Base-by-base conservation (phyloP, 1,284 basidiomycete species). In the Malassezia sympodialis region DNA sequence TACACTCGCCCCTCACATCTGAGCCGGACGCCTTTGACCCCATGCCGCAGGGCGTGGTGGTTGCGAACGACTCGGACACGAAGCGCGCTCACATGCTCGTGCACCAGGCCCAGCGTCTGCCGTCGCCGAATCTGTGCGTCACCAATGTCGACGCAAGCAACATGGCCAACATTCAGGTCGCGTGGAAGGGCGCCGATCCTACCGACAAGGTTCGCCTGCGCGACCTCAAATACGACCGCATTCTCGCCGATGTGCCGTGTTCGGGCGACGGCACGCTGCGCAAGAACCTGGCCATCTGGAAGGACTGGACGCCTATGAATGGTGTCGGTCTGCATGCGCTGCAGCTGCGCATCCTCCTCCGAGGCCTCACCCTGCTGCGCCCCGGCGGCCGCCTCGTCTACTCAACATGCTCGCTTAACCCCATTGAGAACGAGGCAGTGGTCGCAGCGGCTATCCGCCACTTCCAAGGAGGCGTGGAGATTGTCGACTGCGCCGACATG, bases 401-500 rank as follows among this genome's bases (percentile, higher is more conserved):
- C 76, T 98, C 93, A 4, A 99, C 93, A 0, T 98, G 94, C 75
- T 96, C 91, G 1, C 79, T 98, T 67, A 98, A 98, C 76, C 94
- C 93, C 1, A 81, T 91, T 27, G 94, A 98, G 77, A 96, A 99
- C 75, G 94, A 99, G 76, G 89, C 94, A 8, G 93, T 98, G 56
- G 80, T 98, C 28, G 86, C 88, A 1, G 85, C 87, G 30, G 90
- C 70, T 4, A 47, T 73, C 30, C 62, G 68, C 24, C 64, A 66
- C 39, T 60, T 58, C 46, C 45, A 30, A 48, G 57, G 64, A 84
- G 86, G 84, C 15, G 90, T 90, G 69, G 80, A 83, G 50, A 79
- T 98, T 21, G 80, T 93, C 21, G 88, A 96, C 69, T 85, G 87
- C 42, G 84, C 86, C 1, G 76, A 78, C 32, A 78, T 80, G 44